Evolutionary conservation across 2,329 filamentous ascomycete species (phyloP), one percentile per base, ranked within the genome.

Genomic region (Alternaria metachromatica): DNA sequence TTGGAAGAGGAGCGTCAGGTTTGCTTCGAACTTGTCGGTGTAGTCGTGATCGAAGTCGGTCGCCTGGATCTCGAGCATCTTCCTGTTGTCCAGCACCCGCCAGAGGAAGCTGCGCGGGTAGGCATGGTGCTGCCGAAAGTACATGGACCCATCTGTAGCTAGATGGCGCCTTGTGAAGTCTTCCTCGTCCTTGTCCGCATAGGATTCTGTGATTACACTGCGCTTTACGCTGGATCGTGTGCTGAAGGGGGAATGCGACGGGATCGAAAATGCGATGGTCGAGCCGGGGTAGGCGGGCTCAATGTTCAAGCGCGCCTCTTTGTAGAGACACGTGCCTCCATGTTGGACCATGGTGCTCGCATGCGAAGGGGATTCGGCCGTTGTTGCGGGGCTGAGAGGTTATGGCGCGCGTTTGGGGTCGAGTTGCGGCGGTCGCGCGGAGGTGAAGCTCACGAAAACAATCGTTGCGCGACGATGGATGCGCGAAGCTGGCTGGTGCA

Each of bases 21-120:
- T 88, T 58, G 92, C 88, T 80, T 96, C 93, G 55, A 81, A 77
- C 46, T 84, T 81, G 21, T 89, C 87, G 85, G 86, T 65, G 85
- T 86, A 69, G 85, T 87, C 82, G 87, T 94, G 77, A 21, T 89
- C 91, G 69, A 97, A 82, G 80, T 99, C 96, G 64, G 92, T 89
- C 44, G 89, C 90, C 76, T 93, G 91, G 55, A 99, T 86, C 81
- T 96, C 95, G 71, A 99, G 85, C 66, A 93, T 85, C 70, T 88
- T 92, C 74, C 89, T 89, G 73, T 93, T 89, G 75, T 97, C 91
- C 64, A 97, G 82, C 43, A 98, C 87, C 71, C 95, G 89, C 96
- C 96, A 99, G 51, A 97, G 86, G 77, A 98, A 96, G 80, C 89
- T 93, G 76, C 92, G 90, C 43, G 96, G 96, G 67, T 91, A 90